Base-by-base conservation (phyloP, 805 yeast genomes). In the Cyberlindnera americana region DNA sequence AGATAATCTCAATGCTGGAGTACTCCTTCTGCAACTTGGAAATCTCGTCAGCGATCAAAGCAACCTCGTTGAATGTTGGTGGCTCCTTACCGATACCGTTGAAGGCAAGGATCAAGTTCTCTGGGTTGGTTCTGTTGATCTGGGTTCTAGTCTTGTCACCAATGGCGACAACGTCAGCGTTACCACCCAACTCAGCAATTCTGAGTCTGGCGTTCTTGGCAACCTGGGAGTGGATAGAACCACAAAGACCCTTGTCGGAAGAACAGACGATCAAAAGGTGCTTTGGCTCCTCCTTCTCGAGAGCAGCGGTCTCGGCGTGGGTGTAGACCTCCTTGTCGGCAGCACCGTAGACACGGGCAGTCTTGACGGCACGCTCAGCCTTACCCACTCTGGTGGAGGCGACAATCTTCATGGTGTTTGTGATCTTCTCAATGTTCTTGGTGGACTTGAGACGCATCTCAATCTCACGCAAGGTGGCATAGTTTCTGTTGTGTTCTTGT, bases 391-490 rank as follows among this genome's bases (percentile, higher is more conserved):
- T 84, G 56, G 99, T 93, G 29, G 98, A 91, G 29, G 99, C 99
- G 60, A 93, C 99, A 70, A 93, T 83, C 77, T 90, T 93, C 98
- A 93, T 93, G 69, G 99, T 93, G 73, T 93, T 93, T 72, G 99
- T 93, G 73, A 93, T 93, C 77, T 93, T 93, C 74, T 93, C 97
- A 67, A 93, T 91, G 78, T 93, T 93, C 77, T 91, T 93, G 67
- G 93, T 93, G 52, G 97, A 88, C 76, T 93, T 93, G 65, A 93
- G 81, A 76, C 99, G 95, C 69, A 78, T 84, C 76, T 93, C 99
- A 62, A 93, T 95, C 72, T 93, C 99, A 75, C 97, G 91, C 66
- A 93, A 78, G 56, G 99, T 93, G 61, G 99, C 99, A 75, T 88
- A 91, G 75, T 81, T 82, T 83, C 96, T 86, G 50, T 34, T 19